These are phyloP conservation scores for Candida rishiriensis DNA, from an alignment of 805 yeast genomes.

Conservation along the genomic window DNA sequence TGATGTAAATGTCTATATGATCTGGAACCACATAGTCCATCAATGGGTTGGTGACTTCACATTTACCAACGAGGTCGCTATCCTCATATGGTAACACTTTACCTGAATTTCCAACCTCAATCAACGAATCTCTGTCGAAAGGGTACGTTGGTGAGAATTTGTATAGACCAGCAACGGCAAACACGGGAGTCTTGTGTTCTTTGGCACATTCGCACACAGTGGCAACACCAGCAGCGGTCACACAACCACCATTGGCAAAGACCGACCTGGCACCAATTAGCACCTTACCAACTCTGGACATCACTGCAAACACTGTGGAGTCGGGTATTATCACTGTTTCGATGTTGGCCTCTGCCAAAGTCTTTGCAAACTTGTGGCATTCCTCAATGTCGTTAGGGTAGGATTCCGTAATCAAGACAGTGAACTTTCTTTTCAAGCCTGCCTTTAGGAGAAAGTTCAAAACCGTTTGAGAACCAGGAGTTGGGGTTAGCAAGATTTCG, in stretches of 20 bases:
- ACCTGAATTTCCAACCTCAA: constrained; percentile 93
- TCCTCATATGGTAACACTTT: constrained; percentile 77
- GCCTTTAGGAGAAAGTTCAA: constrained; percentile 83
- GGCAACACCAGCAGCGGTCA: constrained; percentile 85
- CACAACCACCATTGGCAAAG: constrained; percentile 94
- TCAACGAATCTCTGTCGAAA: constrained; percentile 73
- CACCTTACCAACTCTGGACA: constrained; percentile 97
- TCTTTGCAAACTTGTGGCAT: constrained; percentile 77
- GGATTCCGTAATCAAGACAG: constrained; percentile 87
- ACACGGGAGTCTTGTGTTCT: constrained; percentile 93
- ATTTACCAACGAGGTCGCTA: constrained; percentile 61
- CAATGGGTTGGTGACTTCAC: constrained; percentile 81
- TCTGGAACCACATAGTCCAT: constrained; percentile 93
- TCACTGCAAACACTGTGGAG: constrained; percentile 86
- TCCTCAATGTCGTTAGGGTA: constrained; percentile 81
- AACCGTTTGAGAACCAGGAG: constrained; percentile 89
- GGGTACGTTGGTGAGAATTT: constrained; percentile 93
- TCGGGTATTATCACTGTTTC: constrained; percentile 92
- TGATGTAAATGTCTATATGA: constrained; percentile 86
- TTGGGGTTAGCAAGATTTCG: constrained; percentile 82
- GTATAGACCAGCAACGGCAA: constrained; percentile 90
- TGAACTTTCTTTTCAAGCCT: constrained; percentile 82
- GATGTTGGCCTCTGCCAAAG: constrained; percentile 77
- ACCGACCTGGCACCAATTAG: constrained; percentile 89
- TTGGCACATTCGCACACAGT: constrained; percentile 94